Base-by-base conservation (phyloP, 2,329 filamentous ascomycete species). In the Aspergillus sclerotialis region DNA sequence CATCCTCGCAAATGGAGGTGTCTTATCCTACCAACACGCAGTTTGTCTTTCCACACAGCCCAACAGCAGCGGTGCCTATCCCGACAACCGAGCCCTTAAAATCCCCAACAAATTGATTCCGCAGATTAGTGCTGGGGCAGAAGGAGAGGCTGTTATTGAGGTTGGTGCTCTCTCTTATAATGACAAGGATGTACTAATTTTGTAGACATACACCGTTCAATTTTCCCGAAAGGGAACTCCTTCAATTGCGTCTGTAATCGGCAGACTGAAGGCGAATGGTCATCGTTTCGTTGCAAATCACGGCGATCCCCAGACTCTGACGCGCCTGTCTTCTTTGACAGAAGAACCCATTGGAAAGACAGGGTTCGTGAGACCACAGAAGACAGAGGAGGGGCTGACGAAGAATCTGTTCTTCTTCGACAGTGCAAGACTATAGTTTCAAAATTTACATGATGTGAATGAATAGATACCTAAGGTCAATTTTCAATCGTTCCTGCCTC, bases 11-110 rank as follows among this genome's bases (percentile, higher is more conserved):
- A 83, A 83, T 46, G 79, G 80, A 1, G 80, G 80, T 0, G 66
- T 76, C 18, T 43, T 80, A n/a, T 79, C 75, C 0, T 79, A 82
- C 49, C 76, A 84, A 49, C 72, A 82, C 47, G 76, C 70, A 3
- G 48, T 83, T 1, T 70, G 75, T 30, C 56, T 84, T 1, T 79
- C 76, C 0, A 66, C 58, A 0, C 44, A 56, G 7, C 69, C 73
- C 7, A 49, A 50, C 21, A 54, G 61, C 6, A 56, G 55, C 2
- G n/a, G n/a, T n/a, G 19, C 30, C 1, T 29, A 36, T 11, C 28
- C 35, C 19, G 4, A 27, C 14, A 18, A 32, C 37, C 11, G 33
- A 30, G 13, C 10, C 6, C 64, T 69, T 3, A 54, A 58, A n/a
- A 30, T 70, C 1, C 56, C 48, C 0, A 64, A 69, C 38, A 46